phyloP scores from a whole-genome alignment of 306 rosid genomes.

The Senna siamea region DNA sequence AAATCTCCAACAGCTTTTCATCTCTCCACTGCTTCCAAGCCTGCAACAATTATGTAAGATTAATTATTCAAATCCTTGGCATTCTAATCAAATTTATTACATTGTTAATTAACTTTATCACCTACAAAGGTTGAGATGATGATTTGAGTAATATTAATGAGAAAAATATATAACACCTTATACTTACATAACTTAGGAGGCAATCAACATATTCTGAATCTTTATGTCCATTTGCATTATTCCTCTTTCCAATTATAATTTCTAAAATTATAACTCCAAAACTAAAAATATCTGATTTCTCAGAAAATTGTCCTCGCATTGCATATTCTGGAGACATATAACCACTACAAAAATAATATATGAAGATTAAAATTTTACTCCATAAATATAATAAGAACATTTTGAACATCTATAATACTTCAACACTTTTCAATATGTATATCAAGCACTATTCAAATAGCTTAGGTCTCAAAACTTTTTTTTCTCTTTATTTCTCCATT shows the following conservation, averaged over 20 bases:
- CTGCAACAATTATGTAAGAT: constrained; percentile 19
- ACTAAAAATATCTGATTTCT: constrained; percentile 35
- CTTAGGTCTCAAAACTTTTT: too few species aligned
- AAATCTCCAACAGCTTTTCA: constrained; percentile 28
- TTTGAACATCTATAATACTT: too few species aligned
- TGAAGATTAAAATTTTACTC: too few species aligned
- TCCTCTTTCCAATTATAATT: constrained; percentile 37
- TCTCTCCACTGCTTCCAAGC: constrained; percentile 50
- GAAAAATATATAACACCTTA: not conserved
- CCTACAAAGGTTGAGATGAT: too few species aligned
- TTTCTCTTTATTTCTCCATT: too few species aligned
- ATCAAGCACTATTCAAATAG: too few species aligned
- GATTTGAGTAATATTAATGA: too few species aligned
- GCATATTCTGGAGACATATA: constrained; percentile 46
- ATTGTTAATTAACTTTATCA: not conserved
- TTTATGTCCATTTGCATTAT: not conserved
- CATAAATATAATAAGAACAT: not conserved
- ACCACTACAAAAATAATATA: constrained; percentile 17
- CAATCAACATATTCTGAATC: constrained; percentile 7
- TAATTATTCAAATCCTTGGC: not conserved
- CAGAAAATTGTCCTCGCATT: constrained; percentile 27
- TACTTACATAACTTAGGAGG: constrained; percentile 34
- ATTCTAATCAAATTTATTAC: too few species aligned
- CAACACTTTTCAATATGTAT: too few species aligned
- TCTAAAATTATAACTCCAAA: constrained; percentile 41